Percentiles rank a stretch among this genome's conserved stretches.
Evolutionary conservation across 2,329 filamentous ascomycete genomes (phyloP).

Genomic region (Aureobasidium mangrovei): DNA sequence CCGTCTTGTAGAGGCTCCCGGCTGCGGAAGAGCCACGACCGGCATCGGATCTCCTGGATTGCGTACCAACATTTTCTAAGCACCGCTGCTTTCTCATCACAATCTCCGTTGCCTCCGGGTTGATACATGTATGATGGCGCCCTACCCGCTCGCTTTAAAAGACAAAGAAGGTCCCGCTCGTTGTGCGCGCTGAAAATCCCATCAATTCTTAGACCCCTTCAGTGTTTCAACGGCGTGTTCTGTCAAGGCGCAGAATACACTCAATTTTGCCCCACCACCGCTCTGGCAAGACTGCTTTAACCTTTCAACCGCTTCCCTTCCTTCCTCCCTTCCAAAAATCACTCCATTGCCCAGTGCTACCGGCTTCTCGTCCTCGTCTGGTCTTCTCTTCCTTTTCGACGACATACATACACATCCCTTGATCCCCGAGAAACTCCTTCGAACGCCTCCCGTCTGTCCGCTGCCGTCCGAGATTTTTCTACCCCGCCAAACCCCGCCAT

Average conservation of each 20-base stretch:
- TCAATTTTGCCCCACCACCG: constrained; percentile 7
- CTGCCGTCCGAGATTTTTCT: background rate
- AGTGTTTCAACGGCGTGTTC: background rate
- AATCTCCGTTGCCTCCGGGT: constrained; percentile 7
- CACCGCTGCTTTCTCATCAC: constrained; percentile 8
- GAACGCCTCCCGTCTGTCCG: constrained; percentile 10
- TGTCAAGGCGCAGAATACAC: background rate
- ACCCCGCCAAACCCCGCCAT: constrained; percentile 11
- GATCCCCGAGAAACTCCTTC: background rate
- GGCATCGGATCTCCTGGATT: background rate
- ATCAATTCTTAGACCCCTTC: background rate
- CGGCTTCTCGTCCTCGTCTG: background rate
- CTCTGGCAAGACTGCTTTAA: background rate
- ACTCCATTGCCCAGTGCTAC: background rate
- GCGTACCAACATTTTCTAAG: constrained; percentile 2
- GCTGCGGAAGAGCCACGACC: background rate
- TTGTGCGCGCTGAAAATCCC: background rate
- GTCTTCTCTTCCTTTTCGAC: background rate
- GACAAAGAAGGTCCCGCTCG: background rate
- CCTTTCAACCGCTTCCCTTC: constrained; percentile 6
- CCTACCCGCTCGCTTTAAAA: background rate
- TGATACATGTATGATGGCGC: too few relatives aligned
- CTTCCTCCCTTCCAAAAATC: background rate
- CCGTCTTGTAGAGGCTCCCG: too few relatives aligned
- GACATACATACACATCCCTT: background rate